These are phyloP conservation scores for Hypoxylon sp. DNA, from an alignment of 2,329 filamentous ascomycete species.

Conservation along the genomic window DNA sequence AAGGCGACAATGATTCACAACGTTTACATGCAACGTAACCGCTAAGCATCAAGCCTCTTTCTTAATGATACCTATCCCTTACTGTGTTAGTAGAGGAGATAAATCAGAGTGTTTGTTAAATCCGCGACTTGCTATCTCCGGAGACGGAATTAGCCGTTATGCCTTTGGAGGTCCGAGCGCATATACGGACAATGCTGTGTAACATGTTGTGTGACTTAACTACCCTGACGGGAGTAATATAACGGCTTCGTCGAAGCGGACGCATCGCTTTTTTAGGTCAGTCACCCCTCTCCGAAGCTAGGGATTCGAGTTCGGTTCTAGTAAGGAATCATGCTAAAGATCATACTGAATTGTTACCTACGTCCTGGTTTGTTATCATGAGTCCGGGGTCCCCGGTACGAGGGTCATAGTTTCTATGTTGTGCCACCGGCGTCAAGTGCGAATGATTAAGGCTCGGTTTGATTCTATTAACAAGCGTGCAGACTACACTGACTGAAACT, in stretches of 20 bases:
- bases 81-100: neutral
- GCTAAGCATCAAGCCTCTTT: neutral
- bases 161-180: neutral
- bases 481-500: neutral
- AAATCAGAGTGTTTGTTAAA: neutral
- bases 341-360: too few species aligned
- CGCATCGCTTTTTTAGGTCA: neutral
- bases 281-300: too few species aligned
- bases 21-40: neutral
- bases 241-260: too few species aligned
- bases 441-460: neutral
- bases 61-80: neutral
- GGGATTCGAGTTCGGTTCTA: neutral
- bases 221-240: too few species aligned
- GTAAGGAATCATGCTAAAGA: too few species aligned
- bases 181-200: conserved; percentile 4
- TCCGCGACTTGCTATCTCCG: neutral
- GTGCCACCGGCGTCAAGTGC: neutral
- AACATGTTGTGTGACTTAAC: neutral
- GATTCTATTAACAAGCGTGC: neutral
- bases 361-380: too few species aligned
- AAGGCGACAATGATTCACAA: neutral
- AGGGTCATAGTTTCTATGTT: too few species aligned
- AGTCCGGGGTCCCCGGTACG: too few species aligned
- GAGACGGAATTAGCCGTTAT: neutral